Conservation (phyloP, 73 alveolate genomes). For the Paramecium biaurelia region DNA sequence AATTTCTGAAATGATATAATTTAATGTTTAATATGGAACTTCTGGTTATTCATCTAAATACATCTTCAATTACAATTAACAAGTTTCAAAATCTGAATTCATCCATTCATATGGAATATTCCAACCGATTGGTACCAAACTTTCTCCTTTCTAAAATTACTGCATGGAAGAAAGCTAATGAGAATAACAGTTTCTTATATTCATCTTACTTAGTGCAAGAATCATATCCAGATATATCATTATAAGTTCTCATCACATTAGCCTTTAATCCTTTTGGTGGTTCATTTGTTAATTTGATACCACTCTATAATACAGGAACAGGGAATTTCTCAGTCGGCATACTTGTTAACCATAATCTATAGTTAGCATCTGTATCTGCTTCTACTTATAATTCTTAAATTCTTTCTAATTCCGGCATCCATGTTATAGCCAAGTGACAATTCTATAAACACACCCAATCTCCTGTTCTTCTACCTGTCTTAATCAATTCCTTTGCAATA, state of each 20-base stretch:
- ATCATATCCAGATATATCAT: constrained; percentile 86
- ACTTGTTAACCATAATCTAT: constrained; percentile 98
- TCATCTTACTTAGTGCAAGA: constrained; percentile 88
- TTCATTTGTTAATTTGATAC: constrained; percentile 98
- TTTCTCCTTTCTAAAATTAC: constrained; percentile 99
- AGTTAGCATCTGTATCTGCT: constrained; percentile 93
- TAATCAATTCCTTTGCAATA: constrained; percentile 90
- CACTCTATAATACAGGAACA: constrained; percentile 92
- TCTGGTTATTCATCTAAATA: constrained; percentile 95
- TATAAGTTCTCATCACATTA: constrained; percentile 95
- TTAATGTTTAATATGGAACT: constrained; percentile 90
- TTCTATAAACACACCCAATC: constrained; percentile 99
- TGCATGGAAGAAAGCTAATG: constrained; percentile 99
- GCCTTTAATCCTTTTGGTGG: constrained; percentile 99
- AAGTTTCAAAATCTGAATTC: constrained; percentile 98
- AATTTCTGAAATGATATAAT: constrained; percentile 92
- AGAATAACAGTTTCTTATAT: constrained; percentile 95
- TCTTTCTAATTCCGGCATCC: constrained; percentile 99
- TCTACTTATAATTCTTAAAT: constrained; percentile 96
- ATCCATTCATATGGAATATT: constrained; percentile 99
- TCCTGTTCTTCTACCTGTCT: constrained; percentile 93
- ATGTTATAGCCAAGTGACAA: constrained; percentile 99
- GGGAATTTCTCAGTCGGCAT: constrained; percentile 99
- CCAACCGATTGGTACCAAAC: constrained; percentile 99
- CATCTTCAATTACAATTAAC: constrained; percentile 92